These are phyloP conservation scores for Penicillium sp. DNA, from an alignment of 2,329 filamentous ascomycete species.

Conservation along the genomic window DNA sequence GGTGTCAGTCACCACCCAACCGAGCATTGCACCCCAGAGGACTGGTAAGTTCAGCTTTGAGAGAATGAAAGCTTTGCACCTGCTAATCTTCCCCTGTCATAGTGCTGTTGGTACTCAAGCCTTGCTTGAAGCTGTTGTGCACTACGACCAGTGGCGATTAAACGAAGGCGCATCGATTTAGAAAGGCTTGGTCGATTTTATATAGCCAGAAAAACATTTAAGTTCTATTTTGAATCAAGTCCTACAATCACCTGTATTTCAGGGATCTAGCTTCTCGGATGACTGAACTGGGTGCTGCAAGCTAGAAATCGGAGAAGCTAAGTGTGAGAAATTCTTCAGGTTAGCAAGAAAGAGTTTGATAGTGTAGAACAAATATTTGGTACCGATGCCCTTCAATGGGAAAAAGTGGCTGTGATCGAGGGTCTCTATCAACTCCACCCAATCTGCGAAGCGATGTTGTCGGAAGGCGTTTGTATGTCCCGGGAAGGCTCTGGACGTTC, in stretches of 20 bases:
- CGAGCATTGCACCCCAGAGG: constrained; percentile 55
- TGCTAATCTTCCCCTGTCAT: neutral
- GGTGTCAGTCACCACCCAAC: constrained; percentile 59
- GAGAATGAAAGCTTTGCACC: neutral
- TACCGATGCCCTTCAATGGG: no score
- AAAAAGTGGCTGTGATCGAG: no score
- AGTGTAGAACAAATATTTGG: no score
- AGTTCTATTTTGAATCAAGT: neutral
- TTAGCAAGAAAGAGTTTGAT: no score
- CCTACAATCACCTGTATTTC: no score
- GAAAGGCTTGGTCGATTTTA: neutral
- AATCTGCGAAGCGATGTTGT: neutral
- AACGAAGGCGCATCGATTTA: neutral
- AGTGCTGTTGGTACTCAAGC: constrained; percentile 43
- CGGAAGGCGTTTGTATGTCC: neutral
- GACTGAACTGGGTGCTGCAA: no score
- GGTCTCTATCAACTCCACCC: no score
- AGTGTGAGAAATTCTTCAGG: no score
- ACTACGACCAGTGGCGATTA: constrained; percentile 23
- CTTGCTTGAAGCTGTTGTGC: constrained; percentile 48
- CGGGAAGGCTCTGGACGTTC: neutral
- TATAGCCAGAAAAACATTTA: neutral
- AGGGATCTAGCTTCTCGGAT: no score
- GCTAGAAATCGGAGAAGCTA: no score
- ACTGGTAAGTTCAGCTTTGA: constrained; percentile 28